Evolutionary conservation across 441 rosid species (phyloP).

Genomic region (Pelargonium citronellum): DNA sequence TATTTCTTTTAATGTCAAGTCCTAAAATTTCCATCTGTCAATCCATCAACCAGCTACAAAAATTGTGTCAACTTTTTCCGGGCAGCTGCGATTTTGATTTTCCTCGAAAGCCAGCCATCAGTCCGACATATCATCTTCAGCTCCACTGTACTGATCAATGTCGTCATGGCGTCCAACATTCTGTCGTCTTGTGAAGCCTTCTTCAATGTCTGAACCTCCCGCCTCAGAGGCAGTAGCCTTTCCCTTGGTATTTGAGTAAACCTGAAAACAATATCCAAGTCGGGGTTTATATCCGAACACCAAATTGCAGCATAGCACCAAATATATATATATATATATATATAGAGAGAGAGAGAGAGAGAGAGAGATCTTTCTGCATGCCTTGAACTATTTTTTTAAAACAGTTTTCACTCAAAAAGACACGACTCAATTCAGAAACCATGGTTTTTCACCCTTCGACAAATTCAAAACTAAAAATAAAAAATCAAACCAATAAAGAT

Average conservation of each 20-base stretch:
- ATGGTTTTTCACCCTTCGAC: not conserved
- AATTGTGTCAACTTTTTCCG: not conserved
- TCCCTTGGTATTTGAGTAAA: constrained; percentile 38
- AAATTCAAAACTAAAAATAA: not conserved
- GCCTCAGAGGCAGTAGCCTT: constrained; percentile 43
- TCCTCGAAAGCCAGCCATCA: constrained; percentile 23
- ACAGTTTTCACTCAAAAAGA: no score
- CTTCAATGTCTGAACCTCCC: constrained; percentile 52
- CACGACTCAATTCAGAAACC: no score
- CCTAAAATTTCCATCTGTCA: not conserved
- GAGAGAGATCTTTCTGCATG: no score
- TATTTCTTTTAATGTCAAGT: not conserved
- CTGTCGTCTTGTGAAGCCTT: constrained; percentile 42
- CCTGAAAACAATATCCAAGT: constrained; percentile 38
- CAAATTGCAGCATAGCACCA: no score
- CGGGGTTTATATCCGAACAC: no score
- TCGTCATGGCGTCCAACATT: constrained; percentile 27
- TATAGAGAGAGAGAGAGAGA: no score
- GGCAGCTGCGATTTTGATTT: no score
- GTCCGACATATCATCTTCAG: constrained; percentile 67
- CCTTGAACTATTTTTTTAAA: no score
- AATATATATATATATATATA: no score
- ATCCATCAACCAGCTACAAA: constrained; percentile 1
- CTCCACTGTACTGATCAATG: constrained; percentile 48
- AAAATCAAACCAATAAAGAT: no score